Evolutionary conservation across 2,329 filamentous ascomycete species (phyloP).

Genomic region (Talaromyces marneffei): DNA sequence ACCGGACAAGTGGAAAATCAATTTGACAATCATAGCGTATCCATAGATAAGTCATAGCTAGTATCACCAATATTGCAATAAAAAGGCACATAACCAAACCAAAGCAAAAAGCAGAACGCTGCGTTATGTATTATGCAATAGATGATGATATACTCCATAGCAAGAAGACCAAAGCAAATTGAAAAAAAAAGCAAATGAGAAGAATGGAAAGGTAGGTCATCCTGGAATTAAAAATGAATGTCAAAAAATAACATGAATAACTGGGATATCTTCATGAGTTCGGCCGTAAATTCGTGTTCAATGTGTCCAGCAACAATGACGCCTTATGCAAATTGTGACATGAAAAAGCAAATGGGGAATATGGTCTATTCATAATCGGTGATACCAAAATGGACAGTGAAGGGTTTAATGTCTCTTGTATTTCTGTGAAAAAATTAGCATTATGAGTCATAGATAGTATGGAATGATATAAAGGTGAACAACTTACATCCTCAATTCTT

Average conservation of each 20-base stretch:
- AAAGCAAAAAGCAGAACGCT: background rate
- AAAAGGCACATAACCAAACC: background rate
- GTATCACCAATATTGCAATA: background rate
- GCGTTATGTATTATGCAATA: background rate
- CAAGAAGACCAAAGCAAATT: background rate
- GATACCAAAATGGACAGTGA: background rate
- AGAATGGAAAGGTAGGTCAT: background rate
- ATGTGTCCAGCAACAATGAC: background rate
- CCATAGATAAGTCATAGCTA: background rate
- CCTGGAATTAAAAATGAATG: background rate
- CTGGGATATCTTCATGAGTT: background rate
- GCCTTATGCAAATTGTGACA: slow-evolving; percentile 2
- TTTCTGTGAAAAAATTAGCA: slow-evolving; percentile 29
- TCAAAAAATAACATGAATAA: background rate
- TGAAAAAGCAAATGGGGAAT: background rate
- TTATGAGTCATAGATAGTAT: background rate
- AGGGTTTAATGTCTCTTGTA: slow-evolving; percentile 36
- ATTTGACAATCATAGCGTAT: background rate
- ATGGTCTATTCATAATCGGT: background rate
- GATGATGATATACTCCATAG: background rate
- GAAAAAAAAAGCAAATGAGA: background rate
- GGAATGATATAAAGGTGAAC: background rate
- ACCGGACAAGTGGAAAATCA: background rate
- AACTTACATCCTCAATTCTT: slow-evolving; percentile 80
- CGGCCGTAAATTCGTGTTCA: slow-evolving; percentile 1